Evolutionary conservation across 1,284 basidiomycete genomes (phyloP).

Genomic region (Polyporus tsugae): DNA sequence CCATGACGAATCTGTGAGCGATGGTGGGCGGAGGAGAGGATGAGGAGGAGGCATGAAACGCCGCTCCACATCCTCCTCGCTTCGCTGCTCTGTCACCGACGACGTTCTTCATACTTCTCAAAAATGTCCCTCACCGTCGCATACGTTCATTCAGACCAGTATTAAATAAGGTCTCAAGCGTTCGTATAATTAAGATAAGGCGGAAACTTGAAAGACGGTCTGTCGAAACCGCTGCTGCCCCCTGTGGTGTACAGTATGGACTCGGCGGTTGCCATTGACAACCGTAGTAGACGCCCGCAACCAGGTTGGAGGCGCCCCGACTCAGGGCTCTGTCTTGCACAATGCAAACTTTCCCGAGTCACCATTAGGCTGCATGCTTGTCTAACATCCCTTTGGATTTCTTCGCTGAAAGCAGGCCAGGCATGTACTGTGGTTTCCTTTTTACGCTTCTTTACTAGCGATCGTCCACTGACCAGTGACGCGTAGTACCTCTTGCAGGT

Average conservation of each 20-base stretch:
- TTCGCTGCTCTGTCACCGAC: neutral
- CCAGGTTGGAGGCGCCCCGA: no score
- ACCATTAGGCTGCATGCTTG: no score
- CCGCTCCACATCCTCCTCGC: conserved; percentile 2
- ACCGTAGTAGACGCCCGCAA: neutral
- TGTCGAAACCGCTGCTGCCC: neutral
- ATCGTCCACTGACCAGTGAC: no score
- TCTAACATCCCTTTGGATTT: no score
- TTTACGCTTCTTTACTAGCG: no score
- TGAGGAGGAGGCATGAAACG: neutral
- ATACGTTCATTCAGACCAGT: neutral
- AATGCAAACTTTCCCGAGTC: no score
- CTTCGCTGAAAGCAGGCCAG: no score
- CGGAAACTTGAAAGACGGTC: neutral
- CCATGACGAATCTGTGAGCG: conserved; percentile 17
- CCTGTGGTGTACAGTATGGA: neutral
- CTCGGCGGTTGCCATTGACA: neutral
- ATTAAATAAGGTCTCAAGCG: neutral
- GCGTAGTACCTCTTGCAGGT: no score
- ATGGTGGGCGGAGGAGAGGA: conserved; percentile 8
- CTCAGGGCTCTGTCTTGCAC: no score
- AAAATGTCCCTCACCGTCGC: neutral
- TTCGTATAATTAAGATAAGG: neutral
- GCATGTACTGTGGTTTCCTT: no score
- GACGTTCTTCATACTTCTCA: neutral